Evolutionary conservation across 208 protist species (phyloP).

Genomic region (Trypanosoma mega): DNA sequence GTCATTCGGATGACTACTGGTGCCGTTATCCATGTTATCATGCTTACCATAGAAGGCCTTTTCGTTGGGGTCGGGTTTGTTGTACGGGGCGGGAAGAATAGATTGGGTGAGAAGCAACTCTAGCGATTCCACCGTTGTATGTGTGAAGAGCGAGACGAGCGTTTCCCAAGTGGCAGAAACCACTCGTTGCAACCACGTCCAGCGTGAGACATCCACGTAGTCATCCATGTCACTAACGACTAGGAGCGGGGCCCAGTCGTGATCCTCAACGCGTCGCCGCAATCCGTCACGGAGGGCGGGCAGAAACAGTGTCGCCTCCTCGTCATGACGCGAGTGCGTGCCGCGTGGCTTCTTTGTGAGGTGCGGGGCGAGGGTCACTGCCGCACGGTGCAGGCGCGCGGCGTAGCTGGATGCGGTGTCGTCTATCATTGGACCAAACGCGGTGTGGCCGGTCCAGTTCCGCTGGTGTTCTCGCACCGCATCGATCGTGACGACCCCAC

Average conservation of each 20-base stretch:
- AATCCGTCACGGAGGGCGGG: conserved; percentile 34
- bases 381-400: too few relatives aligned
- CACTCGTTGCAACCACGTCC: conserved; percentile 32
- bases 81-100: conserved; percentile 36
- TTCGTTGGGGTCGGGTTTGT: too few relatives aligned
- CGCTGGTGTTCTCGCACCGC: conserved; percentile 40
- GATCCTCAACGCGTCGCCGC: conserved; percentile 37
- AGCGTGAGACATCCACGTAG: conserved; percentile 39
- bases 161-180: conserved; percentile 30
- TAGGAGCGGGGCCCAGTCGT: conserved; percentile 63
- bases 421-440: too few relatives aligned
- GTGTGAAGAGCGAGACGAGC: conserved; percentile 61
- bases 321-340: too few relatives aligned
- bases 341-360: too few relatives aligned
- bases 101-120: conserved; percentile 34
- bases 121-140: conserved; percentile 46
- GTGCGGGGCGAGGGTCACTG: too few relatives aligned
- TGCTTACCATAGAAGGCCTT: too few relatives aligned
- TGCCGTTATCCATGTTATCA: too few relatives aligned
- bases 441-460: too few relatives aligned
- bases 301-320: too few relatives aligned
- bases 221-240: conserved; percentile 57
- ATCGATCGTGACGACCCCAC: conserved; percentile 27
- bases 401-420: too few relatives aligned
- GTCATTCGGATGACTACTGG: too few relatives aligned